Conservation (phyloP, 2,329 filamentous ascomycete genomes). For the Scytalidium lignicola region DNA sequence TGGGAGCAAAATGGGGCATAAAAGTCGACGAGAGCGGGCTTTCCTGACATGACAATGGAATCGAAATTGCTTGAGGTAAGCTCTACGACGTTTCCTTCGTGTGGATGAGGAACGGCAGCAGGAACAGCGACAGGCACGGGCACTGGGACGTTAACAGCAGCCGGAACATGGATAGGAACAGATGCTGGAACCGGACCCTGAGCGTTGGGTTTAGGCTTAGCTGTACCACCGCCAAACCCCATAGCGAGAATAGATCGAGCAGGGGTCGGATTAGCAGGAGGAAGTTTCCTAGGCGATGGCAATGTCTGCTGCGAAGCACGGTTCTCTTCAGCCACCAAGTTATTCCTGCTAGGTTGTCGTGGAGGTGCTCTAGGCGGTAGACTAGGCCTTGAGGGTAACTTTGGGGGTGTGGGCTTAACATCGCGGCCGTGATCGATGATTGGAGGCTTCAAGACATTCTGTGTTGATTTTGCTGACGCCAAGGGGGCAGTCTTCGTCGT, state of each 20-base stretch:
- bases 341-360: slow-evolving; percentile 30
- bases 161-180: slow-evolving; percentile 1
- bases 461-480: slow-evolving; percentile 33
- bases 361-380: slow-evolving; percentile 48
- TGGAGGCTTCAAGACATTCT: slow-evolving; percentile 23
- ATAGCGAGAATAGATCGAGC: slow-evolving; percentile 15
- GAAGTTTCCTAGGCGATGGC: slow-evolving; percentile 16
- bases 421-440: slow-evolving; percentile 15
- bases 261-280: slow-evolving; percentile 10
- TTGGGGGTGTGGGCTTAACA: slow-evolving; percentile 10
- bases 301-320: background rate
- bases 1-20: slow-evolving; percentile 97
- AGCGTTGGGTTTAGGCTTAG: slow-evolving; percentile 12
- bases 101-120: background rate
- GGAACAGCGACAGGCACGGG: background rate
- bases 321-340: slow-evolving; percentile 6
- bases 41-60: slow-evolving; percentile 79
- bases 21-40: slow-evolving; percentile 93
- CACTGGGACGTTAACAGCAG: background rate
- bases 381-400: slow-evolving; percentile 22
- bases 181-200: slow-evolving; percentile 14
- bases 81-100: slow-evolving; percentile 58
- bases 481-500: slow-evolving; percentile 26
- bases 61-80: slow-evolving; percentile 87
- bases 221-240: slow-evolving; percentile 20